Conservation (phyloP, 257 asterid genomes). For the Solanum ahanhuiri region DNA sequence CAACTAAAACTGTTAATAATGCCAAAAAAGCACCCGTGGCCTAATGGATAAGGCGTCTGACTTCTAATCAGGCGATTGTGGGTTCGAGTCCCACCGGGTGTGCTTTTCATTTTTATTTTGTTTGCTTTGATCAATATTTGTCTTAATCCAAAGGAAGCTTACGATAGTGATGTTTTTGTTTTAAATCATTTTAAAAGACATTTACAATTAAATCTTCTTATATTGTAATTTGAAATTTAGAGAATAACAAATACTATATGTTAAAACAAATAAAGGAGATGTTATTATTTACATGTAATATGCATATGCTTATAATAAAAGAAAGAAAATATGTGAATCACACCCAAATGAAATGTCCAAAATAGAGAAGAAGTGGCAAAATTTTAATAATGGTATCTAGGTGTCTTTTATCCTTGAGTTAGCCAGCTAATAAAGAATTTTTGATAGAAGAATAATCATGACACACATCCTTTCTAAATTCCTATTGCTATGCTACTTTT, state of each 20-base stretch:
- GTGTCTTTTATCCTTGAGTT: background rate
- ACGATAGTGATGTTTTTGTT: background rate
- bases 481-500: background rate
- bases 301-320: background rate
- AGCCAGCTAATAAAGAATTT: background rate
- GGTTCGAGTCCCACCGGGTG: slow-evolving; percentile 39
- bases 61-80: slow-evolving; percentile 52
- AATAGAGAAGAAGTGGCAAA: background rate
- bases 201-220: too few relatives aligned
- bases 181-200: too few relatives aligned
- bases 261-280: too few relatives aligned
- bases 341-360: background rate
- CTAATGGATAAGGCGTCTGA: slow-evolving; percentile 47
- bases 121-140: background rate
- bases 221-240: too few relatives aligned
- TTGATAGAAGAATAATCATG: background rate
- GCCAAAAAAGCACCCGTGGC: slow-evolving; percentile 10
- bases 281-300: too few relatives aligned
- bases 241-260: too few relatives aligned
- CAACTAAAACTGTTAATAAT: too few relatives aligned
- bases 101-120: background rate
- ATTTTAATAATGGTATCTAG: background rate
- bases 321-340: background rate
- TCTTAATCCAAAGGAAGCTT: background rate
- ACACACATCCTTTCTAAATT: background rate